Percentiles rank a stretch among this genome's conserved stretches.
Conservation (phyloP, 176 grass and related monocot genomes). For the Metroxylon sagu region DNA sequence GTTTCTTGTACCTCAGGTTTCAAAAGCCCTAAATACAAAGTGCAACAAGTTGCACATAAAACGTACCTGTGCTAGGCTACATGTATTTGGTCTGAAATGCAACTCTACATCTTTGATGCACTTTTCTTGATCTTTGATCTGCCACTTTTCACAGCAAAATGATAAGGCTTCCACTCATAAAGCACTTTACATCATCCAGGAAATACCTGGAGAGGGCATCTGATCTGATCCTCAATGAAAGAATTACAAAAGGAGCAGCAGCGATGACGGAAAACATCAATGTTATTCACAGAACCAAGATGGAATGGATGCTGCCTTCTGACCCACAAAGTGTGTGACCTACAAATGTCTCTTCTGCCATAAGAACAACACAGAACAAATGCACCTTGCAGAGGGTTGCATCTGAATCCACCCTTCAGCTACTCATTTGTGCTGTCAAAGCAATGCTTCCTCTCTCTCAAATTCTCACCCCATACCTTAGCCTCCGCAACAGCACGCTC, state of each 20-base stretch:
- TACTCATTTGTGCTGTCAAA: constrained; percentile 29
- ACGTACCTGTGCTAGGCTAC: too few relatives aligned
- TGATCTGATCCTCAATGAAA: background rate
- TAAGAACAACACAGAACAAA: background rate
- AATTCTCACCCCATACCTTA: constrained; percentile 54
- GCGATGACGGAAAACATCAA: too few relatives aligned
- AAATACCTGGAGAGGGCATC: constrained; percentile 2
- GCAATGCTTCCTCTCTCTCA: constrained; percentile 27
- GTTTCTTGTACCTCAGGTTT: too few relatives aligned
- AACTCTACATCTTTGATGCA: too few relatives aligned
- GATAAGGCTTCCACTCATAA: background rate
- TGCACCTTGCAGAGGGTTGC: background rate
- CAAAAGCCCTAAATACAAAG: too few relatives aligned
- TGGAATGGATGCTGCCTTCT: too few relatives aligned
- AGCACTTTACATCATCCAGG: constrained; percentile 2
- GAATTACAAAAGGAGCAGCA: constrained; percentile 1
- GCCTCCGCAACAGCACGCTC: constrained; percentile 22
- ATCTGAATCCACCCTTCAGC: background rate
- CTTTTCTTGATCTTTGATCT: too few relatives aligned
- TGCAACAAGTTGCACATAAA: too few relatives aligned
- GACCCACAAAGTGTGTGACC: too few relatives aligned
- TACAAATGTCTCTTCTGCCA: background rate
- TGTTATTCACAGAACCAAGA: too few relatives aligned
- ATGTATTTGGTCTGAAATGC: too few relatives aligned
- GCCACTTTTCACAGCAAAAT: background rate